A percentile compares a stretch with the other conserved stretches of the same genome.
Conservation (phyloP, 192 early-diverging fungal species). For the Mortierella claussenii region DNA sequence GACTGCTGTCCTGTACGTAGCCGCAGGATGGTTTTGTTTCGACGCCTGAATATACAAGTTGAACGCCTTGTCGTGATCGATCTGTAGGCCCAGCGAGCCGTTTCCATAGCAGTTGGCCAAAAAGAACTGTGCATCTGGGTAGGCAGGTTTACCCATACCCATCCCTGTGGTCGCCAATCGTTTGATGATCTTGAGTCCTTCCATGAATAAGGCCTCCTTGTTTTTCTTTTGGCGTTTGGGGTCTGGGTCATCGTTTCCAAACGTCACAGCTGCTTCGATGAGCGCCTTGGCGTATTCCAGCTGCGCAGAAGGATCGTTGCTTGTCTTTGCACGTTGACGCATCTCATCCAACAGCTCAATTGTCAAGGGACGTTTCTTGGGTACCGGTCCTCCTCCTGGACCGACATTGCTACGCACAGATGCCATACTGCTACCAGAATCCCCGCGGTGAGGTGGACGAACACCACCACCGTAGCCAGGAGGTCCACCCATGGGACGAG, state of each 20-base stretch:
- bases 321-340: constrained; percentile 62
- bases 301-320: constrained; percentile 76
- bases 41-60: constrained; percentile 91
- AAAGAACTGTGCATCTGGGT: constrained; percentile 93
- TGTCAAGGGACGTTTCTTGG: constrained; percentile 29
- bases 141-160: constrained; percentile 75
- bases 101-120: constrained; percentile 91
- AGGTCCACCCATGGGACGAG: constrained; percentile 31
- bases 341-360: constrained; percentile 42
- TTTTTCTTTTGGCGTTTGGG: constrained; percentile 74
- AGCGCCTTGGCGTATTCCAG: constrained; percentile 91
- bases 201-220: constrained; percentile 78
- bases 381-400: constrained; percentile 29
- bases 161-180: constrained; percentile 79
- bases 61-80: constrained; percentile 93
- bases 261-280: constrained; percentile 78
- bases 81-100: constrained; percentile 77
- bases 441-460: constrained; percentile 20
- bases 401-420: constrained; percentile 1
- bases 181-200: constrained; percentile 90
- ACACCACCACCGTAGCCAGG: constrained; percentile 1
- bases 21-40: constrained; percentile 90
- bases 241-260: constrained; percentile 71
- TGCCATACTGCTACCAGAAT: constrained; percentile 24
- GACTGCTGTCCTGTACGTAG: constrained; percentile 94